Base-by-base conservation (phyloP, 2,329 filamentous ascomycete species). In the Plenodomus tracheiphilus region DNA sequence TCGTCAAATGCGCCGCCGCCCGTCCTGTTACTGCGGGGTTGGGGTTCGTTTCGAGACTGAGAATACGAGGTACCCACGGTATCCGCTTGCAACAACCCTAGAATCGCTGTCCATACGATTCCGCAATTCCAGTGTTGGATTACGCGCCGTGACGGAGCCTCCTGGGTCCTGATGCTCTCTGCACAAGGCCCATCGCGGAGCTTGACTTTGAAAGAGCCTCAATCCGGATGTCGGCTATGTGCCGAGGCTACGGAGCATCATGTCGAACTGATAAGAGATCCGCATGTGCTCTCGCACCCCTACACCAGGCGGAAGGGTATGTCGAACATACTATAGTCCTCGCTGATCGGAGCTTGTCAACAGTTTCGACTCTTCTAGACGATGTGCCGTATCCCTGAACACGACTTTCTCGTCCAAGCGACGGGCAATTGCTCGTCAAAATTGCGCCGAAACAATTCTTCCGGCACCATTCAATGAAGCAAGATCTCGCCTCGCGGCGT, bases 381-480 rank as follows among this genome's bases (percentile, higher is more conserved):
- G 47, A 49, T 42, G 41, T 49, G 45, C 50, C 41, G 44, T 10
- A 51, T 45, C 45, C 45, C 49, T 49, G 49, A 15, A 32, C 4
- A 15, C 28, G 28, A 32, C 28, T 15, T 4, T 32, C 28, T 32
- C 11, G 4, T 32, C 7, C 6, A 32, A 32, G 28, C 28, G 28
- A 15, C 28, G 28, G 28, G 6, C 28, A 32, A 32, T 32, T 32
- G 28, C 28, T 43, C 20, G 37, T 21, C 45, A 36, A 45, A 39
- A 55, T 51, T 57, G 50, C 48, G 51, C 51, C 49, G 42, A 55
- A 52, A 46, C 49, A 53, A 55, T 59, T 59, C 49, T 58, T 46
- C 56, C 54, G 54, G 54, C 47, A 28, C 47, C 44, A 51, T 45
- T 35, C 38, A 43, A 41, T 42, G 39, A 38, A 41, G 39, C 22